These are phyloP conservation scores for Boletus bicolor DNA, from an alignment of 768 basidiomycete species.

Conservation along the genomic window DNA sequence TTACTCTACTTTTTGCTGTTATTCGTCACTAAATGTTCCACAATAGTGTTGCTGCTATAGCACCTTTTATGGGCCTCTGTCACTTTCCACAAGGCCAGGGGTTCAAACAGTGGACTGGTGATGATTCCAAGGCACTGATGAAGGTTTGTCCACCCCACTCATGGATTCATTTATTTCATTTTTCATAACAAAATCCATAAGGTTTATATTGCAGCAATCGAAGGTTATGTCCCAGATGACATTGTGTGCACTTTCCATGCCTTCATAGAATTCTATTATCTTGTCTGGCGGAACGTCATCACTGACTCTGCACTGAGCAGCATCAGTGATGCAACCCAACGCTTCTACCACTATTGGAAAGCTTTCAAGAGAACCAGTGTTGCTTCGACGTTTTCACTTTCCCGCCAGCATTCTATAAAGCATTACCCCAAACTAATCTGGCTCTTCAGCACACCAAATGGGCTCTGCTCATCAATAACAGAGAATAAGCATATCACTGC, in stretches of 20 bases:
- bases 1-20: no score
- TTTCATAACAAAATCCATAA: not conserved
- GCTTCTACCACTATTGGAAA: slow-evolving; percentile 22
- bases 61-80: slow-evolving; percentile 26
- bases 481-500: slow-evolving; percentile 36
- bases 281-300: not conserved
- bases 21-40: not conserved
- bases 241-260: slow-evolving; percentile 2
- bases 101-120: slow-evolving; percentile 39
- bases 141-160: slow-evolving; percentile 24
- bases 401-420: slow-evolving; percentile 30
- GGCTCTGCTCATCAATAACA: slow-evolving; percentile 37
- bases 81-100: slow-evolving; percentile 30
- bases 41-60: slow-evolving; percentile 27
- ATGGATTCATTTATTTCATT: not conserved
- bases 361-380: slow-evolving; percentile 19
- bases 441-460: slow-evolving; percentile 33
- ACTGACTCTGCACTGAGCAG: not conserved
- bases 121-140: slow-evolving; percentile 40
- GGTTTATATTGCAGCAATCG: slow-evolving; percentile 31
- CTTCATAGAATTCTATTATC: not conserved
- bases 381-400: not conserved
- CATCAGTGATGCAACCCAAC: not conserved
- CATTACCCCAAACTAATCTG: slow-evolving; percentile 30
- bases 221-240: slow-evolving; percentile 19